Conservation (phyloP, 768 basidiomycete genomes). For the Kwoniella europaea region DNA sequence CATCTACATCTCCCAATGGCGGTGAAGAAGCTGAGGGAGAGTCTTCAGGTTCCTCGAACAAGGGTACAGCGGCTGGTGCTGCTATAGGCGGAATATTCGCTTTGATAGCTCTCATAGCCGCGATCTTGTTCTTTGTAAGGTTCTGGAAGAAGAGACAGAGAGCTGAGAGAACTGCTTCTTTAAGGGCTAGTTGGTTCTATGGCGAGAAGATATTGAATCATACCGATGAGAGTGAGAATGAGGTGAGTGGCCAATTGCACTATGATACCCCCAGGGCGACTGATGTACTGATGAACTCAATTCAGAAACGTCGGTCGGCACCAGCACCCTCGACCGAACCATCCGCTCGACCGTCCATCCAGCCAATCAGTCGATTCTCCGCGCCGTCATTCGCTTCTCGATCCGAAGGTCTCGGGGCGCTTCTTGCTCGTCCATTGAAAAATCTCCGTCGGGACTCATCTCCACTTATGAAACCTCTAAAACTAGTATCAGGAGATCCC, state of each 20-base stretch:
- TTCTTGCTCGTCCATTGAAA: conserved; percentile 5
- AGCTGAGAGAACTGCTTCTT: conserved; percentile 21
- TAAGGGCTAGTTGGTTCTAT: conserved; percentile 46
- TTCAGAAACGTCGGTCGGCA: conserved; percentile 10
- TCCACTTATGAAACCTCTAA: background rate
- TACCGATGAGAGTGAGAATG: conserved; percentile 12
- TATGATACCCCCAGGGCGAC: background rate
- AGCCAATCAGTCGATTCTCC: conserved; percentile 16
- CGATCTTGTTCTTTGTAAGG: conserved; percentile 27
- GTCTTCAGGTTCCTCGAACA: conserved; percentile 9
- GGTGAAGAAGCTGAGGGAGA: background rate
- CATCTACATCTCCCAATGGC: background rate
- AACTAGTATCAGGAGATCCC: conserved; percentile 1
- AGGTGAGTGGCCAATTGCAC: conserved; percentile 4
- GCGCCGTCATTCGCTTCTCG: conserved; percentile 13
- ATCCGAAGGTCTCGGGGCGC: background rate
- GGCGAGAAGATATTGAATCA: conserved; percentile 26
- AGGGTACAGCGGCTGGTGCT: conserved; percentile 30
- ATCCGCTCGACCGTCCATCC: background rate
- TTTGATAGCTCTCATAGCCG: conserved; percentile 21
- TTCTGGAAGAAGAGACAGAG: conserved; percentile 27
- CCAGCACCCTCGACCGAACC: background rate
- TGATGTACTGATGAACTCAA: background rate
- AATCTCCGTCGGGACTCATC: background rate
- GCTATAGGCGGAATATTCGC: conserved; percentile 37